Conservation (phyloP, 139 green algal species). For the Volvox reticuliferus region DNA sequence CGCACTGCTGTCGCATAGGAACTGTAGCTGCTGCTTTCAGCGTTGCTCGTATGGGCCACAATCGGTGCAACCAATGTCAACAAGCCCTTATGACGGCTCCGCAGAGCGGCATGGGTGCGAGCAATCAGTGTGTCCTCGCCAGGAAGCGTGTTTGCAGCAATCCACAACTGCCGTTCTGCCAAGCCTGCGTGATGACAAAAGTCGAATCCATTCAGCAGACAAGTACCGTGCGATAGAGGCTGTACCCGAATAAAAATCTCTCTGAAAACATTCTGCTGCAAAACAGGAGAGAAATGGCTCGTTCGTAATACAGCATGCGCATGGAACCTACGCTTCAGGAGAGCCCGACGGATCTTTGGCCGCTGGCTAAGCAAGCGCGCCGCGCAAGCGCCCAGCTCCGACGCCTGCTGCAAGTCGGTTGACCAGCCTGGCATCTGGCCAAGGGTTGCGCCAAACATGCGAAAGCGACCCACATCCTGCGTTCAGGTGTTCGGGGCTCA, state of each 20-base stretch:
- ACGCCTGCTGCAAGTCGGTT: constrained; percentile 70
- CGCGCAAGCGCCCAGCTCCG: constrained; percentile 64
- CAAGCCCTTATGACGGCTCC: constrained; percentile 43
- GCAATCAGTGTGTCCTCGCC: constrained; percentile 61
- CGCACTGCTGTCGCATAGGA: background rate
- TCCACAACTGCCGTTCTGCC: constrained; percentile 62
- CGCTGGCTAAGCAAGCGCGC: constrained; percentile 60
- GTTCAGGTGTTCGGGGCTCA: no score
- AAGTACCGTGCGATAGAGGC: no score
- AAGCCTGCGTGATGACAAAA: constrained; percentile 24
- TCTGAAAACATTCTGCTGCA: background rate
- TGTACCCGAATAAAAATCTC: background rate
- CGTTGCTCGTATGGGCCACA: background rate
- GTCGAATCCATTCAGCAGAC: no score
- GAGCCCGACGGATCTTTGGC: background rate
- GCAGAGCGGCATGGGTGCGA: constrained; percentile 54
- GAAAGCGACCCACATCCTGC: constrained; percentile 76
- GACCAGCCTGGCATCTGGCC: constrained; percentile 79
- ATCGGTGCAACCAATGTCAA: constrained; percentile 59
- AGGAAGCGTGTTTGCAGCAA: constrained; percentile 60
- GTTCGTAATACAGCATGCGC: background rate
- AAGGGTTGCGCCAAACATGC: constrained; percentile 70
- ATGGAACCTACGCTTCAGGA: constrained; percentile 8
- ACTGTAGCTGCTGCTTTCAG: constrained; percentile 3
- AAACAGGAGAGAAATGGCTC: no score